These are phyloP conservation scores for Arachnopeziza araneosa DNA, from an alignment of 2,329 filamentous ascomycete species.

Conservation along the genomic window DNA sequence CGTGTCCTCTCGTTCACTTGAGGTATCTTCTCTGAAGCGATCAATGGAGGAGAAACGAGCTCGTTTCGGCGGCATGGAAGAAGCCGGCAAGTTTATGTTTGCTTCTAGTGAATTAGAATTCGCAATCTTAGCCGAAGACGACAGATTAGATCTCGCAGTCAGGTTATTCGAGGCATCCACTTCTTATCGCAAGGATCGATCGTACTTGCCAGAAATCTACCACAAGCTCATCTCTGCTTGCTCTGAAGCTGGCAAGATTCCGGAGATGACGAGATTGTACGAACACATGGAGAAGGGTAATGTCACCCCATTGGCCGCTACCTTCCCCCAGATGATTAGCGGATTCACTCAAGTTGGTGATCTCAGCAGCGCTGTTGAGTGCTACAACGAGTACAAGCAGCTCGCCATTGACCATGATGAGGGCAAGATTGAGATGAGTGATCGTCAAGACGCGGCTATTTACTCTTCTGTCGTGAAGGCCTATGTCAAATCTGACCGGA, in stretches of 20 bases:
- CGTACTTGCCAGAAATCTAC: slow-evolving; percentile 78
- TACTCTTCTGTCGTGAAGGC: slow-evolving; percentile 91
- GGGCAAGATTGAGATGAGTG: slow-evolving; percentile 60
- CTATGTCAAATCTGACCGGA: slow-evolving; percentile 75
- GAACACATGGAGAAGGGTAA: slow-evolving; percentile 82
- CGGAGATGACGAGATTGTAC: slow-evolving; percentile 87
- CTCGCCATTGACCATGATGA: slow-evolving; percentile 81
- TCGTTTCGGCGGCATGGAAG: slow-evolving; percentile 80
- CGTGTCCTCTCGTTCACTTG: slow-evolving; percentile 72
- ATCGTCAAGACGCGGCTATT: slow-evolving; percentile 74
- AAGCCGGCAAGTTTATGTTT: slow-evolving; percentile 81
- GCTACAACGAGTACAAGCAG: slow-evolving; percentile 90
- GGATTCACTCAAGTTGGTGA: slow-evolving; percentile 81
- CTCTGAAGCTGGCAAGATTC: slow-evolving; percentile 71
- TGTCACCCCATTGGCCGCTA: slow-evolving; percentile 68
- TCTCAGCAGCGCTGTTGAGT: slow-evolving; percentile 81
- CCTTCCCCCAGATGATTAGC: slow-evolving; percentile 92
- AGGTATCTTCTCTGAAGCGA: slow-evolving; percentile 68
- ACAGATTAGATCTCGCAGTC: slow-evolving; percentile 77
- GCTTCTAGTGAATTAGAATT: slow-evolving; percentile 62
- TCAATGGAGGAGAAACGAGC: slow-evolving; percentile 73
- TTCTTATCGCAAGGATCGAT: slow-evolving; percentile 47
- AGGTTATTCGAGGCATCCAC: slow-evolving; percentile 78
- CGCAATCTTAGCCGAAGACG: slow-evolving; percentile 27
- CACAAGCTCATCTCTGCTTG: slow-evolving; percentile 81